Conservation (phyloP, 768 basidiomycete species). For the Boletellus sp. region DNA sequence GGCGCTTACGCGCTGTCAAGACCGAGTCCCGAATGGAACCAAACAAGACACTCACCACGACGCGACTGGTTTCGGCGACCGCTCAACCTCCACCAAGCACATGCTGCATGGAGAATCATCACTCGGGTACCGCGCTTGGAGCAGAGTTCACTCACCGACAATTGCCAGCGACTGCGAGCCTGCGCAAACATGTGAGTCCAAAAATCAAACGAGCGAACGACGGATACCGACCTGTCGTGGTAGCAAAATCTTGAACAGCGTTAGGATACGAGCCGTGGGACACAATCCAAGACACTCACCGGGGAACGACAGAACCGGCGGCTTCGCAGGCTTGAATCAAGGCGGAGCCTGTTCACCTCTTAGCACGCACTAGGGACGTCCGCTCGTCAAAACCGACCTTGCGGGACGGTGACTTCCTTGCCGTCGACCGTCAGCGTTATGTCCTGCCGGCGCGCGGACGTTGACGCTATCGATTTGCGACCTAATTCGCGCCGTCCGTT, state of each 20-base stretch:
- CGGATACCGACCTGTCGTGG: conserved; percentile 64
- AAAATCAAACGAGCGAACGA: background rate
- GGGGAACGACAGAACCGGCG: conserved; percentile 75
- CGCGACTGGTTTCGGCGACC: conserved; percentile 91
- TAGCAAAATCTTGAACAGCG: conserved; percentile 63
- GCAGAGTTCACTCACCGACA: conserved; percentile 64
- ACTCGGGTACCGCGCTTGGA: conserved; percentile 3
- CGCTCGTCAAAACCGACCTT: conserved; percentile 56
- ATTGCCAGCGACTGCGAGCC: conserved; percentile 95
- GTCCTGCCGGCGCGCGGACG: conserved; percentile 64
- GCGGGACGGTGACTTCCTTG: conserved; percentile 94
- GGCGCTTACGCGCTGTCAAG: conserved; percentile 50
- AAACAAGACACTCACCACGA: conserved; percentile 62
- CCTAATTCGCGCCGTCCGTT: conserved; percentile 34
- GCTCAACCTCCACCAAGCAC: conserved; percentile 97
- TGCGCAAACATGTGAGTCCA: conserved; percentile 25
- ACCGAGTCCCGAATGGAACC: background rate
- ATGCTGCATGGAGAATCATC: conserved; percentile 51
- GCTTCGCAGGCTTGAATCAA: conserved; percentile 95
- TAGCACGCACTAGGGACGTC: conserved; percentile 2
- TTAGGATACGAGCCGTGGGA: conserved; percentile 10
- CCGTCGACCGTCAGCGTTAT: conserved; percentile 95
- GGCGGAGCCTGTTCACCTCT: conserved; percentile 66
- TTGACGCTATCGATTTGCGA: conserved; percentile 61
- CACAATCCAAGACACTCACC: conserved; percentile 42